phyloP scores from a whole-genome alignment of 768 basidiomycete species.

The Rubroboletus satanas region DNA sequence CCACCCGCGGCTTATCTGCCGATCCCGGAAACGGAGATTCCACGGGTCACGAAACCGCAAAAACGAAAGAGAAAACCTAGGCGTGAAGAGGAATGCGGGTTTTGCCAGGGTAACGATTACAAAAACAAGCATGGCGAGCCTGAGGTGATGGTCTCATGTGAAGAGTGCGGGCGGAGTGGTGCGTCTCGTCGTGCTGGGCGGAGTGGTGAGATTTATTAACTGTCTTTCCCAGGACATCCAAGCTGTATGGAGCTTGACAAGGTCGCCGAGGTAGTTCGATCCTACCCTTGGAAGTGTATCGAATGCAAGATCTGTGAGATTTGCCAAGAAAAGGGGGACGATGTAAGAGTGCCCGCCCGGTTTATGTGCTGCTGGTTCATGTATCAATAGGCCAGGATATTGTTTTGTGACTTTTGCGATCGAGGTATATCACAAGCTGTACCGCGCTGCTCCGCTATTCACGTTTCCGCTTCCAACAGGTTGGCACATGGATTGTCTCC shows the following conservation, averaged over 20 bases:
- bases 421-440: constrained; percentile 49
- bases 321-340: constrained; percentile 80
- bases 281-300: constrained; percentile 82
- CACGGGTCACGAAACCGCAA: constrained; percentile 40
- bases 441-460: constrained; percentile 2
- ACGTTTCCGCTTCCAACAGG: constrained; percentile 38
- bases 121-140: constrained; percentile 53
- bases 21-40: constrained; percentile 42
- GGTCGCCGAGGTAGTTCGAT: constrained; percentile 56
- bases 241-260: constrained; percentile 69
- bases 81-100: constrained; percentile 69
- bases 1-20: constrained; percentile 50
- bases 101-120: constrained; percentile 66
- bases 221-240: constrained; percentile 62
- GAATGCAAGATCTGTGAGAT: constrained; percentile 93
- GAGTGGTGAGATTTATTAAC: neutral
- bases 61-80: constrained; percentile 44
- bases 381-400: constrained; percentile 57
- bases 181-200: constrained; percentile 20
- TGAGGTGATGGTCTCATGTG: constrained; percentile 76
- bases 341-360: constrained; percentile 52
- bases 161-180: constrained; percentile 83
- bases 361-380: constrained; percentile 20
- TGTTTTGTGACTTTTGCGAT: constrained; percentile 95
- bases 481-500: constrained; percentile 81